Percentiles rank a stretch among this genome's conserved stretches.
Evolutionary conservation across 768 basidiomycete genomes (phyloP).

Genomic region (Daedaleopsis nitida): DNA sequence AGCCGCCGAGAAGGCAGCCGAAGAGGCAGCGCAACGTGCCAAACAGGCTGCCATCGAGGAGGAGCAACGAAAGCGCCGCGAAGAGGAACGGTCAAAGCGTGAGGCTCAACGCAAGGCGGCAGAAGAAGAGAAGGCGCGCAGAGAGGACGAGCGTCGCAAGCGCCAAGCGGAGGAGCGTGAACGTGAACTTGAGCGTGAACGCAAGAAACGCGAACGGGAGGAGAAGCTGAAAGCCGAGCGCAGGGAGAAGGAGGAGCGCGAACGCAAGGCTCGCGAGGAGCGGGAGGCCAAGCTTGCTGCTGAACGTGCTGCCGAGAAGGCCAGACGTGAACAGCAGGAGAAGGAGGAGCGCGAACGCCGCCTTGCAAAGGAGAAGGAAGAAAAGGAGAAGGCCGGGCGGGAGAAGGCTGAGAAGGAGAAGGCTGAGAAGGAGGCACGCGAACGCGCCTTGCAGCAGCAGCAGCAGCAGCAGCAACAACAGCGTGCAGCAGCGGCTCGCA

Average conservation of each 20-base stretch:
- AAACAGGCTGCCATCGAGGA: slow-evolving; percentile 79
- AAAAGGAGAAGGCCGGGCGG: slow-evolving; percentile 32
- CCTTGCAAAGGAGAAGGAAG: slow-evolving; percentile 58
- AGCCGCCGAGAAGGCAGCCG: slow-evolving; percentile 85
- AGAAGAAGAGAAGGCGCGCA: slow-evolving; percentile 81
- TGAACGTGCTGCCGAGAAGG: slow-evolving; percentile 47
- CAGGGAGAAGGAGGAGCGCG: slow-evolving; percentile 59
- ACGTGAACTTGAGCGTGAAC: slow-evolving; percentile 73
- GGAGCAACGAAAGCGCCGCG: slow-evolving; percentile 76
- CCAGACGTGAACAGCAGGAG: slow-evolving; percentile 49
- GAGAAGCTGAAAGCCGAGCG: slow-evolving; percentile 56
- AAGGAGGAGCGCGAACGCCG: slow-evolving; percentile 71
- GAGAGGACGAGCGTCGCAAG: slow-evolving; percentile 82
- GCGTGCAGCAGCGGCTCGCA: slow-evolving; percentile 46
- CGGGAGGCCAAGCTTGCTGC: slow-evolving; percentile 55
- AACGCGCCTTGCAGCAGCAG: slow-evolving; percentile 39
- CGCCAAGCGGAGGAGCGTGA: slow-evolving; percentile 81
- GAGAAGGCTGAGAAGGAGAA: slow-evolving; percentile 34
- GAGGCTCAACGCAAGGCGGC: slow-evolving; percentile 75
- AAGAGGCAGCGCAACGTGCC: slow-evolving; percentile 64
- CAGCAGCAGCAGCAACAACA: slow-evolving; percentile 59
- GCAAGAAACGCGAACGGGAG: slow-evolving; percentile 74
- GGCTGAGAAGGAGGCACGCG: slow-evolving; percentile 35
- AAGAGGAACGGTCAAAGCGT: slow-evolving; percentile 82
- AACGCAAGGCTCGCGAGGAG: slow-evolving; percentile 67